Evolutionary conservation across 805 yeast species (phyloP), one percentile per base, ranked within the genome.

Genomic region (Pichia insulana): DNA sequence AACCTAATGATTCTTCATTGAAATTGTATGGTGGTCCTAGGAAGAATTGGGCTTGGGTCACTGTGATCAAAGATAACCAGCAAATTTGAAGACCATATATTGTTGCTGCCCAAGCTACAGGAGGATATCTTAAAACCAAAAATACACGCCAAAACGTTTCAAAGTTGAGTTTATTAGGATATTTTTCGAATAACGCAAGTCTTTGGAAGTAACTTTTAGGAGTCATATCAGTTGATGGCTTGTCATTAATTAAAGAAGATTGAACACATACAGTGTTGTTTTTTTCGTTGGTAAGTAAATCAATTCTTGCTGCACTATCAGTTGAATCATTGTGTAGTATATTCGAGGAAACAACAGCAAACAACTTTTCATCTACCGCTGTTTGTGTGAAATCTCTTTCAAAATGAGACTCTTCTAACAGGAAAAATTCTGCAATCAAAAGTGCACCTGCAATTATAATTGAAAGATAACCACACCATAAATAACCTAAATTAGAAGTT

Each of bases 401-500:
- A 51, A 78, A 79, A 16, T 61, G 62, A 3, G 89, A 81, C 54
- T 85, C 95, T 56, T 85, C 90, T 52, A 83, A 70, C 25, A 70
- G 70, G 45, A 84, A 74, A 12, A 79, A 43, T 34, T 79, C 60
- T 11, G 80, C 65, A 3, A 80, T 39, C 44, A 82, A 58, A 12
- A 76, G 56, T 1, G 65, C 73, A 19, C 75, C 86, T 4, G 79
- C 73, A 43, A 79, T 69, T 54, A 83, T 82, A 0, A 76, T 76
- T 25, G 75, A 75, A 42, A 71, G 61, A 73, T 79, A 78, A 19
- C 88, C 86, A 10, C 81, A 83, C 94, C 94, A 84, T 49, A 80
- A 65, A 66, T 83, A 85, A 16, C 71, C 68, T 20, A 66, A 62
- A 27, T 66, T 55, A 22, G 70, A 67, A 2, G 79, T 68, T 44